Evolutionary conservation across 257 asterid genomes (phyloP), one percentile per base, ranked within the genome.

Genomic region (Linderniella brevidens): DNA sequence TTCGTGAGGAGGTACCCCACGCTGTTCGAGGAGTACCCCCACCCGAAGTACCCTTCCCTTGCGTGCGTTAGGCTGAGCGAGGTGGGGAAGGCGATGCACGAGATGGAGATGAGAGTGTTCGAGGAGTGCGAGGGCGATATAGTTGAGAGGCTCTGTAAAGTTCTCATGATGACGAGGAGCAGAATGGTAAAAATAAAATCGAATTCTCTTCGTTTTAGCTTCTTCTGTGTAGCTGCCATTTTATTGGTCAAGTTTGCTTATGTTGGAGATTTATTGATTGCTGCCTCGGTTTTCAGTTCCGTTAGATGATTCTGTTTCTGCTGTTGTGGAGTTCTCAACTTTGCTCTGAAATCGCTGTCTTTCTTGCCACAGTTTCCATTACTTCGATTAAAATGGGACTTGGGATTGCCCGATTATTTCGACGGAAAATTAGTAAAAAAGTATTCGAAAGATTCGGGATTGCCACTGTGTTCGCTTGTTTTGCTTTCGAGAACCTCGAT

Each of bases 11-110:
- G 93, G 67, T 83, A 78, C 73, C 97, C 93, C 54, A 75, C 86
- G 29, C 74, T 87, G 19, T 88, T 84, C 64, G 73, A 69, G 56
- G 97, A 88, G 90, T 84, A 72, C 67, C 86, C 93, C 45, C 97
- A 84, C 49, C 87, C 93, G 0, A 88, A 76, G 41, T 88, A 80
- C 68, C 76, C 80, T 17, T 80, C 95, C 56, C 60, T 88, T 67
- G 61, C 76, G 4, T 88, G 95, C 60, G 80, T 88, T 55, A 70
- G 53, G 68, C 65, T 88, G 20, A 84, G 86, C 41, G 65, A 76
- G 18, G 19, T 80, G 17, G 98, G 74, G 1, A 66, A 62, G 49
- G 60, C 69, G 70, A 73, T 84, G 55, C 94, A 76, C 2, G 75
- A 72, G 17, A 70, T 63, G 58, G 94, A 80, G 54, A 13, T 58